Evolutionary conservation across 208 protist genomes (phyloP), one percentile per base, ranked within the genome.

Genomic region (Tetramitus jugosus): DNA sequence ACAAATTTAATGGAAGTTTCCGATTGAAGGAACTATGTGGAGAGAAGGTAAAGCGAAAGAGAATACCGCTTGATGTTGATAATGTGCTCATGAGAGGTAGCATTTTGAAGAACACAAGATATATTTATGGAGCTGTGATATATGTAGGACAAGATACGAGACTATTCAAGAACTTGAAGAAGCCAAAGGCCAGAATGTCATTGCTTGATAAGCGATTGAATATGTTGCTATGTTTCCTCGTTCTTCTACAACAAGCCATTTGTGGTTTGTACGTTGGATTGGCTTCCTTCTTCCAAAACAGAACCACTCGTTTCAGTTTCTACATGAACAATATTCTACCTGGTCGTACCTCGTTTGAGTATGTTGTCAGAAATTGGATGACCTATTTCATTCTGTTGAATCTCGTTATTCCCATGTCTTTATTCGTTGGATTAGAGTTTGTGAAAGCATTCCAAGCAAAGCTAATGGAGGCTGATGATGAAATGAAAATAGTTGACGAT

Each of bases 141-240:
- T 90, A 86, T 53, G 86, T 87, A 20, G 84, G 86, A 26, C 68
- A 76, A 20, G 3, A 80, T 26, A 86, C 85, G 1, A 90, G 86
- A 60, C 64, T 86, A 6, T 42, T 84, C 7, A 61, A 68, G 31
- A 86, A 86, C 33, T 49, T 84, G 8, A 80, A 69, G 17, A 17
- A 80, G 29, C 2, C 49, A 23, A 69, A 64, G 20, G 20, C 14
- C 6, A 84, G 86, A 56, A 43, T 26, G 8, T 82, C 65, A n/a
- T 3, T 20, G n/a, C 13, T 85, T 0, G 83, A 82, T 8, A 81
- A 60, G 26, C 14, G 17, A 53, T 7, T 81, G 23, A 81, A 81
- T 45, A 39, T 35, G 8, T n/a, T 77, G 17, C 49, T 81, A 42
- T 13, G 77, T 20, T 43, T 0, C 1, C 17, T 80, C 2, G 7